A percentile compares a stretch with the other conserved stretches of the same genome.
These are phyloP conservation scores for Penicillium polonicum DNA, from an alignment of 2,329 filamentous ascomycete species.

Conservation along the genomic window DNA sequence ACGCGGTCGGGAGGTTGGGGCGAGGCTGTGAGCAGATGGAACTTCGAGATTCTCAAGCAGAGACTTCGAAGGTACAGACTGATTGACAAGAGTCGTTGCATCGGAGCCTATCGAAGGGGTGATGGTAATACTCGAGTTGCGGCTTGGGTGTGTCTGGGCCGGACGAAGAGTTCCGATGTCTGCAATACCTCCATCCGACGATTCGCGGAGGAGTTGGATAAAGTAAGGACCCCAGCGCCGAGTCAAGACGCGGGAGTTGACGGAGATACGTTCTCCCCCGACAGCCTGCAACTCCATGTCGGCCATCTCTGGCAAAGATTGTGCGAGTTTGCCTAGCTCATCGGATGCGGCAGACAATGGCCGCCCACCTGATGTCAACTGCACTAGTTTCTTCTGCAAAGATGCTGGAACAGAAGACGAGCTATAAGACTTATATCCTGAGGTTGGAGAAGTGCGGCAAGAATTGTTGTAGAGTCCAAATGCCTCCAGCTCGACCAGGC, in stretches of 20 bases:
- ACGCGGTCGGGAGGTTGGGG: conserved; percentile 67
- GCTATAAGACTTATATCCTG: conserved; percentile 81
- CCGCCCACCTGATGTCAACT: conserved; percentile 69
- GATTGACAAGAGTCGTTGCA: conserved; percentile 42
- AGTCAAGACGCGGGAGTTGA: conserved; percentile 86
- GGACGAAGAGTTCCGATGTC: conserved; percentile 76
- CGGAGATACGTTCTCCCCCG: conserved; percentile 84
- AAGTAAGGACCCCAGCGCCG: conserved; percentile 95
- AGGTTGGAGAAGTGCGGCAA: conserved; percentile 71
- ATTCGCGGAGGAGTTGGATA: conserved; percentile 83
- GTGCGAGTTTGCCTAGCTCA: conserved; percentile 77
- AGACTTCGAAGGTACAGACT: conserved; percentile 31
- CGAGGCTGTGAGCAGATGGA: conserved; percentile 54
- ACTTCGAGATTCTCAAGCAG: conserved; percentile 48
- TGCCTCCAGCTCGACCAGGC: conserved; percentile 93
- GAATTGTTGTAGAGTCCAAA: conserved; percentile 98
- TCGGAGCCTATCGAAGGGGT: conserved; percentile 57
- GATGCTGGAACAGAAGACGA: conserved; percentile 62
- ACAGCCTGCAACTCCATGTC: conserved; percentile 97
- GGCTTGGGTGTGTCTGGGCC: conserved; percentile 56
- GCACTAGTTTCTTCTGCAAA: conserved; percentile 49
- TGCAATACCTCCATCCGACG: conserved; percentile 65
- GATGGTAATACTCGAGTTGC: conserved; percentile 83
- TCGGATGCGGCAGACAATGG: conserved; percentile 75
- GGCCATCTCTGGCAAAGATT: conserved; percentile 77